Conservation (phyloP, 225 moss, liverwort and hornwort species). For the Lunularia cruciata region DNA sequence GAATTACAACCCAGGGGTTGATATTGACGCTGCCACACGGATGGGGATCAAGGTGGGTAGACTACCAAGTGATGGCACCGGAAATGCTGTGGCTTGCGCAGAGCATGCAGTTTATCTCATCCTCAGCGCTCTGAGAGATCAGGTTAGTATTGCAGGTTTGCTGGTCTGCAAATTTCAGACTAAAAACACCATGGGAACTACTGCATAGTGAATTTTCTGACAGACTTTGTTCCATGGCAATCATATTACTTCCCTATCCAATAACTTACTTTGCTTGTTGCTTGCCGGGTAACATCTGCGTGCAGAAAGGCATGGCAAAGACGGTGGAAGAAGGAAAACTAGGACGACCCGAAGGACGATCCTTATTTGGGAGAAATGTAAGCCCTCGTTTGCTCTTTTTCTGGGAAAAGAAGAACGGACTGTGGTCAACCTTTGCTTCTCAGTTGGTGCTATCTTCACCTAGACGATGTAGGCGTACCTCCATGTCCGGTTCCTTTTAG, state of each 20-base stretch:
- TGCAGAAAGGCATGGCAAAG: slow-evolving; percentile 61
- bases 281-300: neutral
- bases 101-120: slow-evolving; percentile 82
- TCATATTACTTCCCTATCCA: neutral
- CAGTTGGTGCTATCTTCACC: too few relatives aligned
- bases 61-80: slow-evolving; percentile 50
- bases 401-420: too few relatives aligned
- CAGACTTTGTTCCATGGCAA: neutral
- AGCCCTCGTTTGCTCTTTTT: slow-evolving; percentile 3
- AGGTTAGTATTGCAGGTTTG: slow-evolving; percentile 44
- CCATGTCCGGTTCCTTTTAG: too few relatives aligned
- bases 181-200: too few relatives aligned
- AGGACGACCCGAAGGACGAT: slow-evolving; percentile 54
- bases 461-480: too few relatives aligned
- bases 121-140: slow-evolving; percentile 66
- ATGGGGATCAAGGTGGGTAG: slow-evolving; percentile 66
- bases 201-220: neutral
- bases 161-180: too few relatives aligned
- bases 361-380: slow-evolving; percentile 67
- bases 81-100: slow-evolving; percentile 78
- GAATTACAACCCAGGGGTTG: slow-evolving; percentile 50
- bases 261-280: neutral
- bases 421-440: too few relatives aligned
- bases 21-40: slow-evolving; percentile 63
- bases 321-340: slow-evolving; percentile 46